Conservation (phyloP, 352 stramenopile genomes). For the Pythium pectinolyticum region DNA sequence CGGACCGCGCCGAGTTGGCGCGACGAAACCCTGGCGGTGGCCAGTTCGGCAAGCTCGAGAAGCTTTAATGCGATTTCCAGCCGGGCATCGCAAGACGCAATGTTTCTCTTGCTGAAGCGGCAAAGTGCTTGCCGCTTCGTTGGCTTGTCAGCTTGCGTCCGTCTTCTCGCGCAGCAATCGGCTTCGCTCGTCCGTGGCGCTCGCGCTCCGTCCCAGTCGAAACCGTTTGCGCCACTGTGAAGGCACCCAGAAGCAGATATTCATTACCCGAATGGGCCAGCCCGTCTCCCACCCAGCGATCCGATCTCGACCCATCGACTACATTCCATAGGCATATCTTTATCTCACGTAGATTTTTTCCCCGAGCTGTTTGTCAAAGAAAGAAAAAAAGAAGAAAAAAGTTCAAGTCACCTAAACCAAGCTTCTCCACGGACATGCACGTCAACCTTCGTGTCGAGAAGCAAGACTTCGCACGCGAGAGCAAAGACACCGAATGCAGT, state of each 20-base stretch:
- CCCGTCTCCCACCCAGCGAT: constrained; percentile 21
- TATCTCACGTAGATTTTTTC: constrained; percentile 24
- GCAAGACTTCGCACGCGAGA: too few relatives aligned
- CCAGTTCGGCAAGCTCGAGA: constrained; percentile 86
- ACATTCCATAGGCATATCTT: constrained; percentile 16
- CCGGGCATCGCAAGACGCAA: constrained; percentile 1
- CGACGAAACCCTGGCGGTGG: constrained; percentile 79
- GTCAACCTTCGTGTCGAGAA: too few relatives aligned
- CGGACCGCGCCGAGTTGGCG: constrained; percentile 72
- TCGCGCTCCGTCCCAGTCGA: neutral
- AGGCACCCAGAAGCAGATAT: neutral
- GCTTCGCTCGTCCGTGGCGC: neutral
- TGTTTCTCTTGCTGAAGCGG: neutral
- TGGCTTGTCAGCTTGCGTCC: neutral
- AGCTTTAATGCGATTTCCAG: constrained; percentile 48
- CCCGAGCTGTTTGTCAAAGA: constrained; percentile 17
- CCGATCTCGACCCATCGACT: constrained; percentile 17
- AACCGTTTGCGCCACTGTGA: neutral
- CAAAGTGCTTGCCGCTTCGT: constrained; percentile 23
- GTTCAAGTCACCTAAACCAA: neutral
- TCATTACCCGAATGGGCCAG: constrained; percentile 1
- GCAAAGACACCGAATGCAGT: too few relatives aligned
- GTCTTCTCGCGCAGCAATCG: neutral
- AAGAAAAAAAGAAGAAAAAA: constrained; percentile 17
- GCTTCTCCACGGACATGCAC: neutral